Evolutionary conservation across 306 rosid genomes (phyloP), one percentile per base, ranked within the genome.

Genomic region (Prunus mongolica): DNA sequence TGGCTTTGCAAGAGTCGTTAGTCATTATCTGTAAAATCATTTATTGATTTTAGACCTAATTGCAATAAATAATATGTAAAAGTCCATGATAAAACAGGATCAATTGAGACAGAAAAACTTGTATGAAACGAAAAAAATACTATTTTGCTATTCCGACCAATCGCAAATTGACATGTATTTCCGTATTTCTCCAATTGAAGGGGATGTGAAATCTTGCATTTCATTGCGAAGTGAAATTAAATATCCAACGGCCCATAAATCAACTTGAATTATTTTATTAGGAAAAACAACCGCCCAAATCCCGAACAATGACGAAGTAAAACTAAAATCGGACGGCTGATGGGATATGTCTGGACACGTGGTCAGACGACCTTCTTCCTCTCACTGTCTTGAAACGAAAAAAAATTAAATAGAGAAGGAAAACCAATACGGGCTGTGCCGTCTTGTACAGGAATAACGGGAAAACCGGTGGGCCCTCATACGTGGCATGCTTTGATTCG

Each of bases 271-370:
- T 58, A 25, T 24, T 24, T 12, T 24, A 58, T 24, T 4, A 24
- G 24, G 0, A 60, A 60, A 60, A 60, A 4, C 9, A n/a, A 32
- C 47, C 32, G 56, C 11, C 52, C 66, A 11, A 73, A 9, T 44
- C 22, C 2, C 27, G 18, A 12, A 34, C 0, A 27, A 13, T 12
- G 27, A 12, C 34, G 5, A 60, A n/a, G 1, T 25, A 15, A 38
- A 47, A 25, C 28, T 9, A 54, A 77, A 69, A 67, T 19, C 60
- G 2, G 41, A 69, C 63, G 20, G 70, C 55, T 65, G 52, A 72
- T 9, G 28, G 50, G 67, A 65, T 28, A 13, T 44, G 38, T 65
- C 22, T 28, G 9, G 58, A 20, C 60, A 79, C 50, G n/a, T 65
- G 61, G 51, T 7, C 10, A 4, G 15, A 34, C 27, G 67, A 47